A percentile compares a stretch with the other conserved stretches of the same genome.
Evolutionary conservation across 768 basidiomycete genomes (phyloP).

Genomic region (Leccinum variicolor): DNA sequence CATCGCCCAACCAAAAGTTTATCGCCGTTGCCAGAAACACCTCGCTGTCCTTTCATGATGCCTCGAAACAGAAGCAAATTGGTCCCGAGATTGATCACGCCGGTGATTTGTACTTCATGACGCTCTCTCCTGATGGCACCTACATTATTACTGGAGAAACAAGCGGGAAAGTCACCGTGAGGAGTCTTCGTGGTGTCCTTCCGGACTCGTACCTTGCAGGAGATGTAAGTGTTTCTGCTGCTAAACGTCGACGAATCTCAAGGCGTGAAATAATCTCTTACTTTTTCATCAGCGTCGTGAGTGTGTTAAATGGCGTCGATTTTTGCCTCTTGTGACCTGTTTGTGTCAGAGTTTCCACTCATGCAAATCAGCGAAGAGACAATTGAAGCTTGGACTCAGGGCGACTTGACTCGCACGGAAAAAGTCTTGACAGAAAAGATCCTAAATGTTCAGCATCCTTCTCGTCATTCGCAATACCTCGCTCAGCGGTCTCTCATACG

Average conservation of each 20-base stretch:
- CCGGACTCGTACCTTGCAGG: not conserved
- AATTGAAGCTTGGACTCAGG: not conserved
- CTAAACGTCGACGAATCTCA: not conserved
- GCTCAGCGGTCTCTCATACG: not conserved
- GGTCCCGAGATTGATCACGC: not conserved
- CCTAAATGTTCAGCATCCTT: no score
- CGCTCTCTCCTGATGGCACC: not conserved
- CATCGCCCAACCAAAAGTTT: not conserved
- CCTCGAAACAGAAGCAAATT: not conserved
- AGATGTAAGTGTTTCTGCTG: not conserved
- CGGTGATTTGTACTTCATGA: not conserved
- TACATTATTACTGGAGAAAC: not conserved
- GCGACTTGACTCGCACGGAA: not conserved
- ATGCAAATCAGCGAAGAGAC: not conserved
- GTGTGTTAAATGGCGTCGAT: not conserved
- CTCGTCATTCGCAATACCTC: not conserved
- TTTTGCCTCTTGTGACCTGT: not conserved
- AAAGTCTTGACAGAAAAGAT: not conserved
- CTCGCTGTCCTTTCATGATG: not conserved
- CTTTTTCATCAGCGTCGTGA: not conserved
- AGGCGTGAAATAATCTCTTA: fast-evolving
- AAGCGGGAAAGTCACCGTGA: not conserved
- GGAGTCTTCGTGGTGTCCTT: not conserved
- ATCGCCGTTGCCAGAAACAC: not conserved
- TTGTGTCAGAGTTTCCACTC: not conserved